Base-by-base conservation (phyloP, 2,329 filamentous ascomycete species). In the Knoxdaviesia capensis region DNA sequence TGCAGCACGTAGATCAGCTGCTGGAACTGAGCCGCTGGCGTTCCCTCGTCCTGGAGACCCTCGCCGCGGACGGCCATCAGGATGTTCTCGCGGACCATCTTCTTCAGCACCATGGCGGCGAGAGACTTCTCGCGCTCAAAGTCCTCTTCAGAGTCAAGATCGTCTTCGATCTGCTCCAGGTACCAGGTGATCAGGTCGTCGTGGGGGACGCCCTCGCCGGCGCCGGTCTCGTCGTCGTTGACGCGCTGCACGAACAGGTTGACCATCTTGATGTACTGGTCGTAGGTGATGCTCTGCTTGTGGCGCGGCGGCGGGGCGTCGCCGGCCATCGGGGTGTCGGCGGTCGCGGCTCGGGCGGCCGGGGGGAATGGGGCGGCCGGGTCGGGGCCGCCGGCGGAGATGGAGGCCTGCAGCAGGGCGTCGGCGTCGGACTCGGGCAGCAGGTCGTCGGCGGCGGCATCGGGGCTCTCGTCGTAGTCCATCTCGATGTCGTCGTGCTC, bases 401-500 rank as follows among this genome's bases (percentile, higher is more conserved):
- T 53, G n/a, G 54, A 53, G 10, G 56, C 55, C 4, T 35, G 34
- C 36, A 45, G 43, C 5, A 43, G 33, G 6, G 37, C 34, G 31
- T 45, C 44, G 11, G 30, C 39, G 39, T 59, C 60, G 36, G 62
- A 68, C 59, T 34, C 63, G 62, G 50, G 70, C 60, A 44, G 59
- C 50, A 50, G 67, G 59, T 52, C 57, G 51, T 50, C 60, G 39
- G 60, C 56, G 34, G 59, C 61, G n/a, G 41, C 39, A 29, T 47
- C 44, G 5, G 34, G 41, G 46, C 67, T 65, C 47, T 63, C 64
- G 5, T 78, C 73, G 5, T 87, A 86, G 42, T 94, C 85, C 46
- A 98, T 79, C 54, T 96, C 88, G 10, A 98, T 77, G 52, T 98
- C 90, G 52, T 98, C 90, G 54, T 96, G 90, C 60, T 98, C 90